Conservation (phyloP, 768 basidiomycete species). For the Trametes villosa region DNA sequence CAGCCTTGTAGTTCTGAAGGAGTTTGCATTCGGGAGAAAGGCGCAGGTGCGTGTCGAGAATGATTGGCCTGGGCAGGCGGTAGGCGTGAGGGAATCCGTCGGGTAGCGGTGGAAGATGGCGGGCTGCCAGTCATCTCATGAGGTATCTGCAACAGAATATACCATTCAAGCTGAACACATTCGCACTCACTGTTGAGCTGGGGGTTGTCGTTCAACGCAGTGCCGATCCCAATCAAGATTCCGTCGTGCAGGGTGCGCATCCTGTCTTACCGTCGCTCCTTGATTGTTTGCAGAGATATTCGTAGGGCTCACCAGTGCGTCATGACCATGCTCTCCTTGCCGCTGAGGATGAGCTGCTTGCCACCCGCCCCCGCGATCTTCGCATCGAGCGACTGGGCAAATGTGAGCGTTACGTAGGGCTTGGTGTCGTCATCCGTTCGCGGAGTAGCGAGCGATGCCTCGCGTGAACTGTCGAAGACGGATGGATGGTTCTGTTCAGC, state of each 20-base stretch:
- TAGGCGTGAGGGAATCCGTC: conserved; percentile 28
- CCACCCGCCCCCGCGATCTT: conserved; percentile 82
- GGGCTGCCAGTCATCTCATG: no score
- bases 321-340: conserved; percentile 87
- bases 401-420: conserved; percentile 79
- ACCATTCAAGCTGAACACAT: no score
- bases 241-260: conserved; percentile 92
- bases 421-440: conserved; percentile 29
- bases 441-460: conserved; percentile 17
- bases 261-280: conserved; percentile 46
- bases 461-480: conserved; percentile 21
- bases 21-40: conserved; percentile 71
- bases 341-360: conserved; percentile 80
- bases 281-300: background rate
- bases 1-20: conserved; percentile 61
- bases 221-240: conserved; percentile 90
- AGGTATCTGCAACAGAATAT: no score
- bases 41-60: conserved; percentile 79
- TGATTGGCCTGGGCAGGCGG: conserved; percentile 75
- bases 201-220: conserved; percentile 89
- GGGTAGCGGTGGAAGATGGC: conserved; percentile 53
- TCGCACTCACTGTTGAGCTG: conserved; percentile 80
- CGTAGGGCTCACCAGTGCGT: conserved; percentile 77
- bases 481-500: conserved; percentile 9
- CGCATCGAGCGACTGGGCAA: conserved; percentile 86